These are phyloP conservation scores for Alternaria ventricosa DNA, from an alignment of 2,329 filamentous ascomycete genomes.

Conservation along the genomic window DNA sequence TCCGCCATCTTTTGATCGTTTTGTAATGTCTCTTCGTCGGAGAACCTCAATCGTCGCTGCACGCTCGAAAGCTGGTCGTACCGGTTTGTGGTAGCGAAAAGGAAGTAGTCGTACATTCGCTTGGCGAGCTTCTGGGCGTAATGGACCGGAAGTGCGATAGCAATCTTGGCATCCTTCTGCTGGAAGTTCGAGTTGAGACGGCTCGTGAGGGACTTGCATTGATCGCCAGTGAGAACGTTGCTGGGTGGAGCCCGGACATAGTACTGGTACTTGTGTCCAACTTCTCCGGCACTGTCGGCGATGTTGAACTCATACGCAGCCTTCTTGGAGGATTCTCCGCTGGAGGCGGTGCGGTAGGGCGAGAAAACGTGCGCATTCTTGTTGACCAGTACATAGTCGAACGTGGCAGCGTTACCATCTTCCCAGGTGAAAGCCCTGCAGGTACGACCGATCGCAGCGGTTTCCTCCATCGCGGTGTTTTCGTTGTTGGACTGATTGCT, in stretches of 20 bases:
- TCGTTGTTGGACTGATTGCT: background rate
- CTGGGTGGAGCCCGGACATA: background rate
- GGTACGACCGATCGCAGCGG: background rate
- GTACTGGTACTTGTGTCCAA: conserved; percentile 1
- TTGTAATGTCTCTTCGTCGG: background rate
- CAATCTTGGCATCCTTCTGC: background rate
- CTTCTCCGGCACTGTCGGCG: background rate
- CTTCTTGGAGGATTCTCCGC: background rate
- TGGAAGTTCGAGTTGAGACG: background rate
- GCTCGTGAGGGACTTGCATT: background rate
- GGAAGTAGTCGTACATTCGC: conserved; percentile 8
- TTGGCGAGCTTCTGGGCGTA: conserved; percentile 5
- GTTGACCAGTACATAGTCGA: background rate
- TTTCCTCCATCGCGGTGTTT: background rate
- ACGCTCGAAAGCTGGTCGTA: background rate
- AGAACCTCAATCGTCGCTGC: background rate
- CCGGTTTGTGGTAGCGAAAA: background rate
- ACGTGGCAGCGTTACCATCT: background rate
- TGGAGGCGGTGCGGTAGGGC: background rate
- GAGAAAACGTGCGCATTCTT: background rate
- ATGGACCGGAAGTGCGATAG: conserved; percentile 4
- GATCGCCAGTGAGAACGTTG: background rate
- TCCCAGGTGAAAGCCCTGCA: background rate
- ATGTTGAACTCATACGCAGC: background rate
- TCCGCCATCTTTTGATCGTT: background rate